Conservation (phyloP, 768 basidiomycete species). For the Auriculariales sp. region DNA sequence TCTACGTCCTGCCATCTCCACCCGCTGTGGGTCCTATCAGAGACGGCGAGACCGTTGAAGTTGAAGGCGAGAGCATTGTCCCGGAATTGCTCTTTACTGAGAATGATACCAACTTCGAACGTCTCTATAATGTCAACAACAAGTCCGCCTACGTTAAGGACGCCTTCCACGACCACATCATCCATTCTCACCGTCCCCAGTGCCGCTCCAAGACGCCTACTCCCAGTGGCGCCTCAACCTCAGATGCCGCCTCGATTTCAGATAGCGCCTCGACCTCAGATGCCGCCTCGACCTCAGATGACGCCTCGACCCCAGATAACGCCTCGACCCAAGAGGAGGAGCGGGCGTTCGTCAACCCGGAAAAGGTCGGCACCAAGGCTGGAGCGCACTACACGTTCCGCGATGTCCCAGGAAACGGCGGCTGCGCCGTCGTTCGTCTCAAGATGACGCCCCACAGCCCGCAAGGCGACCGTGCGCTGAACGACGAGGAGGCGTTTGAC, state of each 20-base stretch:
- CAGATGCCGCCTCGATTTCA: not conserved
- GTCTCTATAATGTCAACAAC: conserved; percentile 84
- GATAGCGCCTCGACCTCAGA: not conserved
- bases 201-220: conserved; percentile 20
- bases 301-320: not conserved
- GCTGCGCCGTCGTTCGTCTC: conserved; percentile 87
- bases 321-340: conserved; percentile 21
- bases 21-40: conserved; percentile 64
- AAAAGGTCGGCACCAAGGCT: conserved; percentile 77
- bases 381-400: conserved; percentile 83
- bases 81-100: conserved; percentile 90
- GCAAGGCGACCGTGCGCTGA: conserved; percentile 62
- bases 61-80: conserved; percentile 49
- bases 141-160: conserved; percentile 79
- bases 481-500: conserved; percentile 84
- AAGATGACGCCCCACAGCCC: conserved; percentile 73
- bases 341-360: conserved; percentile 73
- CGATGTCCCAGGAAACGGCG: conserved; percentile 80
- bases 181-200: conserved; percentile 66
- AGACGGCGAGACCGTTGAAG: conserved; percentile 29
- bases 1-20: conserved; percentile 87
- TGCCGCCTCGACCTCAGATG: conserved; percentile 13
- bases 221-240: conserved; percentile 9
- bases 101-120: conserved; percentile 90
- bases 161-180: conserved; percentile 96